Evolutionary conservation across 1,284 basidiomycete genomes (phyloP).

Genomic region (Fomitopsis schrenkii): DNA sequence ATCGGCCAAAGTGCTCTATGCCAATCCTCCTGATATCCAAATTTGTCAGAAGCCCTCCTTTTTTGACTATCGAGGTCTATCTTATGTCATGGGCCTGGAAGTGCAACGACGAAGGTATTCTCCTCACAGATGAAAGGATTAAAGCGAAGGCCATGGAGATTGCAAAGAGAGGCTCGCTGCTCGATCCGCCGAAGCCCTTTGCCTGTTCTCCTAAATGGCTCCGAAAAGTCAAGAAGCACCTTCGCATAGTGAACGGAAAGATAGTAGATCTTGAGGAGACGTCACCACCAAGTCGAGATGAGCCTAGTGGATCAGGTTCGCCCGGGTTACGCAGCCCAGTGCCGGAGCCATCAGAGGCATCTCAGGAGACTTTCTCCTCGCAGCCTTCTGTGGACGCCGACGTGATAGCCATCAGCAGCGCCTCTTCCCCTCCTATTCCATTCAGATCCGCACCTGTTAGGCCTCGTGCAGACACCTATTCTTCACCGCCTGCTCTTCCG

Average conservation of each 20-base stretch:
- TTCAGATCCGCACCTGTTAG: too few species aligned
- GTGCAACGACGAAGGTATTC: not conserved
- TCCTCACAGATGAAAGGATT: not conserved
- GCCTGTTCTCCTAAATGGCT: not conserved
- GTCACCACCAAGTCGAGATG: too few species aligned
- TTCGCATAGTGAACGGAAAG: not conserved
- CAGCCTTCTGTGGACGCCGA: too few species aligned
- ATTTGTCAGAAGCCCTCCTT: not conserved
- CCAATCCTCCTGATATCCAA: not conserved
- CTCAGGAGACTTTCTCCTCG: too few species aligned
- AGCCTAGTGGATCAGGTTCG: too few species aligned
- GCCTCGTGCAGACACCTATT: too few species aligned
- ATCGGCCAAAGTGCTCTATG: not conserved
- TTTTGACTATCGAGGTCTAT: not conserved
- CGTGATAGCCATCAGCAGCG: too few species aligned
- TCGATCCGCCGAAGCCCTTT: not conserved
- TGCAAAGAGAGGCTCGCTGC: not conserved
- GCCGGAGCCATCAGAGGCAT: too few species aligned
- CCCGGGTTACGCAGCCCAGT: too few species aligned
- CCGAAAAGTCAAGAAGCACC: not conserved
- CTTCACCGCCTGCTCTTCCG: too few species aligned
- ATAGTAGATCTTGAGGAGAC: not conserved
- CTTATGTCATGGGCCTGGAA: not conserved
- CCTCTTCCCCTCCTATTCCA: too few species aligned
- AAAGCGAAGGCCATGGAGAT: not conserved